Base-by-base conservation (phyloP, 441 rosid genomes). In the Bocquillonia castaneifolia region DNA sequence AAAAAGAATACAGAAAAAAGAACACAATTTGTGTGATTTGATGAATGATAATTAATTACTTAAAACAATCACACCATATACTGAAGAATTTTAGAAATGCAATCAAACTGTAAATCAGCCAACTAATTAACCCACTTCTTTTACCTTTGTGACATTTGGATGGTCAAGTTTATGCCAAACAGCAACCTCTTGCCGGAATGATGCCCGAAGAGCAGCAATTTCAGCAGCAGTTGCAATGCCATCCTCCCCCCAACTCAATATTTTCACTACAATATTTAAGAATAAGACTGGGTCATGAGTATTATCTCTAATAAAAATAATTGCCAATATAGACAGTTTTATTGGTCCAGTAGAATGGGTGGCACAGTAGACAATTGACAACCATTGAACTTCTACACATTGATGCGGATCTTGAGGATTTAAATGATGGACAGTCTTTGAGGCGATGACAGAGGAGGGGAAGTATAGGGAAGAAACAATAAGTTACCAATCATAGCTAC, bases 151-250 rank as follows among this genome's bases (percentile, higher is more conserved):
- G 64, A 93, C 97, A 69, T 93, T 90, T 14, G 90, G 90, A 80
- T 93, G 94, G 78, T 83, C 73, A 39, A 93, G 96, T 84, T 88
- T 91, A 69, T 93, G 89, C 98, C 98, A 93, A 72, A 93, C 98
- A 65, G 90, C 84, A 72, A 93, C 98, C 72, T 93, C 98, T 79
- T 91, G 90, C 77, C 51, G 79, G 67, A 93, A 93, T 20, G 93
- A 86, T 77, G 88, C 80, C 44, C 93, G 85, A 58, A 83, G 55
- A 62, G 90, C 77, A 61, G 89, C 83, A 44, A 88, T 88, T 84
- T 90, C 99, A 53, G 91, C 86, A 25, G 78, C 32, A 61, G 96
- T 88, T 10, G 88, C 85, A 25, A 82, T 68, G 65, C 94, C 90
- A 74, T 91, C 93, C 76, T 93, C 96, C 5, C 95, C 98, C 98